Evolutionary conservation across 73 alveolate species (phyloP), one percentile per base, ranked within the genome.

Genomic region (Paramecium pentaurelia): DNA sequence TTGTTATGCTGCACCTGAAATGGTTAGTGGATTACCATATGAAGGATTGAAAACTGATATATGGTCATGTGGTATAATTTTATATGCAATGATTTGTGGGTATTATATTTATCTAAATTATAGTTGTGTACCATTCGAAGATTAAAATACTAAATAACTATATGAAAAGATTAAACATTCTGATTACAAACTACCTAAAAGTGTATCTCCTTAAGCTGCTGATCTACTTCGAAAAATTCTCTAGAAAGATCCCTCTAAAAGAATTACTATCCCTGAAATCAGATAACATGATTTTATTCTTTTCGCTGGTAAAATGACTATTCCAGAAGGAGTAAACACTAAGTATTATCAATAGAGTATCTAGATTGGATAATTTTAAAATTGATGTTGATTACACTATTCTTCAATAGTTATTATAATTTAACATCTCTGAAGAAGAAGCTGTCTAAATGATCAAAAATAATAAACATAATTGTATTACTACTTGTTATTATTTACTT

Each of bases 401-500:
- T 45, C 49, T 80, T n/a, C 49, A 42, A 28, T 18, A 44, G 8
- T 25, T 80, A 11, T 18, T 34, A 7, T 11, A 80, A 45, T 27
- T 16, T 28, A 28, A 80, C 58, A 58, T 92, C n/a, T 84, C 84
- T 59, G 86, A 73, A 25, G 93, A 86, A 18, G 92, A 95, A 84
- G 95, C 92, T 64, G 85, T 68, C 18, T 45, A 87, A 77, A 94
- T 83, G 73, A 93, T 96, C 20, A 77, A 94, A 51, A 68, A 37
- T 45, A 96, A 95, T 88, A 96, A 93, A 73, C 97, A 95, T 86
- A 96, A 95, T 88, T 71, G 94, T 32, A 88, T 93, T n/a, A 95
- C 99, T 22, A 96, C 99, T 14, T 92, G 93, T 25, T 96, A 96
- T 95, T 95, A 96, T 92, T 93, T 96, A n/a, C 75, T 96, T 3